Evolutionary conservation across 2,329 filamentous ascomycete species (phyloP).

Genomic region (Aciculosporium take): DNA sequence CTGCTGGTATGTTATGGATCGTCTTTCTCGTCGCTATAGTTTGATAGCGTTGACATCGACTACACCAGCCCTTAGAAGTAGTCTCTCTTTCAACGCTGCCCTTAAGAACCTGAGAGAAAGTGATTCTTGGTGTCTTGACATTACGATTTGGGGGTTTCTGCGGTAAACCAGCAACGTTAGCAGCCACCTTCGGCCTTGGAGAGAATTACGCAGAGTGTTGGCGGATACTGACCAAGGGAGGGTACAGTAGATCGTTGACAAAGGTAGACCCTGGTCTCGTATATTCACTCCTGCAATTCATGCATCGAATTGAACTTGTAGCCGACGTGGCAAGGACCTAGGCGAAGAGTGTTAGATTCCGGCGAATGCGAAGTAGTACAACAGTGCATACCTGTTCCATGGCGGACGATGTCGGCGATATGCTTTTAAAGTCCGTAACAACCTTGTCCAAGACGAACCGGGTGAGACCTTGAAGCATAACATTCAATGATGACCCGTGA

Average conservation of each 20-base stretch:
- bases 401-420: slow-evolving; percentile 43
- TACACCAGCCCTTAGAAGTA: slow-evolving; percentile 85
- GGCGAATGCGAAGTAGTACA: background rate
- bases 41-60: slow-evolving; percentile 80
- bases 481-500: slow-evolving; percentile 56
- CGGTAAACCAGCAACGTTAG: background rate
- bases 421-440: slow-evolving; percentile 57
- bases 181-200: background rate
- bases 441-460: slow-evolving; percentile 77
- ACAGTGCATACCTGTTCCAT: slow-evolving; percentile 50
- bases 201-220: background rate
- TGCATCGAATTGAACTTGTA: slow-evolving; percentile 64
- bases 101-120: slow-evolving; percentile 86
- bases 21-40: slow-evolving; percentile 73
- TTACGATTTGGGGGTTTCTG: slow-evolving; percentile 35
- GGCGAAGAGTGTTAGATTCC: background rate
- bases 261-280: slow-evolving; percentile 64
- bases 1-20: slow-evolving; percentile 65
- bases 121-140: slow-evolving; percentile 39
- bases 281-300: slow-evolving; percentile 77
- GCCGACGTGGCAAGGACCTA: slow-evolving; percentile 53
- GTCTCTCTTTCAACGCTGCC: slow-evolving; percentile 81
- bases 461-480: slow-evolving; percentile 74
- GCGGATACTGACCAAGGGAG: slow-evolving; percentile 29
- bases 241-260: slow-evolving; percentile 78